Conservation (phyloP, 2,329 filamentous ascomycete genomes). For the Botrytis paeoniae region DNA sequence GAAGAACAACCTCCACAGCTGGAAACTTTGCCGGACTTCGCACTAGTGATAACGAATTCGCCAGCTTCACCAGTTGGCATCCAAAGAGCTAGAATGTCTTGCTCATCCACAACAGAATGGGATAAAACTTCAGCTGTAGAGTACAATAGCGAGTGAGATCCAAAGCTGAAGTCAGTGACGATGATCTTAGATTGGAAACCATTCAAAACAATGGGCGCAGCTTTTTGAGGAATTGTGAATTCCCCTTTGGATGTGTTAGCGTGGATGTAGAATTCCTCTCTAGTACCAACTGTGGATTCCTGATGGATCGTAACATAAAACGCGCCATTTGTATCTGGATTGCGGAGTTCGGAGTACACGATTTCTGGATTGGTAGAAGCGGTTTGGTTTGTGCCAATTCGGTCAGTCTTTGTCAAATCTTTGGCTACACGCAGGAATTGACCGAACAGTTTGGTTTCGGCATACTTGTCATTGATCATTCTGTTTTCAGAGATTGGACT, state of each 20-base stretch:
- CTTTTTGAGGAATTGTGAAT: conserved; percentile 52
- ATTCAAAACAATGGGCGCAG: conserved; percentile 49
- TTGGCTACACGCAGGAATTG: conserved; percentile 57
- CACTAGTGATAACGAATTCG: conserved; percentile 53
- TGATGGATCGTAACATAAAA: conserved; percentile 60
- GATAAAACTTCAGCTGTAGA: conserved; percentile 55
- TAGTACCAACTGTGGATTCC: conserved; percentile 49
- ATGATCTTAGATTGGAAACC: conserved; percentile 62
- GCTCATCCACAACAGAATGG: conserved; percentile 47
- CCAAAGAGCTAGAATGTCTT: conserved; percentile 51
- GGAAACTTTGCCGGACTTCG: conserved; percentile 50
- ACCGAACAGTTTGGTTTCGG: conserved; percentile 60
- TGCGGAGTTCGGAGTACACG: conserved; percentile 54
- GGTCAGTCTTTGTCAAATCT: conserved; percentile 55
- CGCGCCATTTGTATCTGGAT: conserved; percentile 51
- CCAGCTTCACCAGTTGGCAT: conserved; percentile 52
- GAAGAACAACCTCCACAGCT: conserved; percentile 43
- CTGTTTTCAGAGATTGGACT: conserved; percentile 50
- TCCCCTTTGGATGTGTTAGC: conserved; percentile 55
- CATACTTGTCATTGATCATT: conserved; percentile 56
- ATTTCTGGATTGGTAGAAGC: conserved; percentile 51
- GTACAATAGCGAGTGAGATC: conserved; percentile 50
- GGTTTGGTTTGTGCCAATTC: conserved; percentile 47
- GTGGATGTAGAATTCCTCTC: conserved; percentile 52
- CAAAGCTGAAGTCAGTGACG: conserved; percentile 57